Evolutionary conservation across 352 stramenopile species (phyloP).

Genomic region (Aphanomyces invadans): DNA sequence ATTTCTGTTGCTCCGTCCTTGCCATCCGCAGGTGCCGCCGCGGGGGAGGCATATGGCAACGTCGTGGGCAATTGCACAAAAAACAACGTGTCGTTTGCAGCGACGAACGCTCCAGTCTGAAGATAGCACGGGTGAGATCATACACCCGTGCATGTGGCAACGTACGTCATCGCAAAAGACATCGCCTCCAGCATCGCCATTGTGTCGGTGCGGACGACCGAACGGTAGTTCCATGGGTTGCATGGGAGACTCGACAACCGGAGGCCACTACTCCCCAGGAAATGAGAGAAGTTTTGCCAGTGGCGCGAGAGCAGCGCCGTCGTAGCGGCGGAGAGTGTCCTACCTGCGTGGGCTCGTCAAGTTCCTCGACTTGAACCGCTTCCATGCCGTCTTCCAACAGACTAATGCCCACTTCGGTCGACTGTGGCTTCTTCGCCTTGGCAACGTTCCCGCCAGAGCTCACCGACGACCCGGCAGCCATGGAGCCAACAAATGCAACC

Average conservation of each 20-base stretch:
- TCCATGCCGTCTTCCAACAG: slow-evolving; percentile 66
- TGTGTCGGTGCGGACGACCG: slow-evolving; percentile 35
- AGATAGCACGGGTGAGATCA: neutral
- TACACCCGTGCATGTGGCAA: slow-evolving; percentile 2
- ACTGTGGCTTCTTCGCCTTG: slow-evolving; percentile 40
- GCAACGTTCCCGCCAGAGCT: slow-evolving; percentile 37
- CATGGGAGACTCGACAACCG: slow-evolving; percentile 68
- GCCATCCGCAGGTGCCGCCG: slow-evolving; percentile 26
- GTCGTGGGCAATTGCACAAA: slow-evolving; percentile 82
- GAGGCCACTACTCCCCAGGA: slow-evolving; percentile 58
- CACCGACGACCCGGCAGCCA: slow-evolving; percentile 73
- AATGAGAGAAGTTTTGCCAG: too few relatives aligned
- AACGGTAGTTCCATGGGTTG: slow-evolving; percentile 76
- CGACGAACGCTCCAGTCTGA: slow-evolving; percentile 40
- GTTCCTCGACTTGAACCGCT: slow-evolving; percentile 35
- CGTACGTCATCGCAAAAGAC: slow-evolving; percentile 53
- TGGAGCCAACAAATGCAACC: slow-evolving; percentile 70
- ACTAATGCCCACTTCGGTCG: slow-evolving; percentile 77
- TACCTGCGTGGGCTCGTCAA: slow-evolving; percentile 44
- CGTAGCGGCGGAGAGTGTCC: slow-evolving; percentile 39
- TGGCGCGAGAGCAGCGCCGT: neutral
- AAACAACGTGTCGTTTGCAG: slow-evolving; percentile 60
- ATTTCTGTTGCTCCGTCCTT: slow-evolving; percentile 29
- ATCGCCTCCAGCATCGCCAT: slow-evolving; percentile 36
- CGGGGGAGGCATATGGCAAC: slow-evolving; percentile 52